Conservation (phyloP, 208 protist genomes). For the Leishmania mexicana region DNA sequence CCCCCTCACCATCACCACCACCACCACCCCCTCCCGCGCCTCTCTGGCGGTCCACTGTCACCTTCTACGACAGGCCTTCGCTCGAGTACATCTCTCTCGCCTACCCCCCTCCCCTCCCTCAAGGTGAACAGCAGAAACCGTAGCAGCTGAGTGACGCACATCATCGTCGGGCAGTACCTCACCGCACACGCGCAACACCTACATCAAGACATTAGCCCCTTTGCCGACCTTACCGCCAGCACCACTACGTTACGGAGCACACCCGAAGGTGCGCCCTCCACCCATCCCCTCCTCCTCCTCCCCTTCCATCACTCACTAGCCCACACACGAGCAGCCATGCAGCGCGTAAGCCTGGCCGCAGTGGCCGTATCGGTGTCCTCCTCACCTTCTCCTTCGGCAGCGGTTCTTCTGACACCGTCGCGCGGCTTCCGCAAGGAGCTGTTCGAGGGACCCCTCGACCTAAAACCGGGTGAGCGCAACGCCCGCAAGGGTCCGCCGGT, state of each 20-base stretch:
- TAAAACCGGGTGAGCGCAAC: conserved; percentile 74
- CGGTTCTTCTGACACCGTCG: conserved; percentile 19
- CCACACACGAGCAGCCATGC: neutral
- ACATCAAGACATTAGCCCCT: neutral
- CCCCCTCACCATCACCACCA: neutral
- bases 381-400: neutral
- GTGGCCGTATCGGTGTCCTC: neutral
- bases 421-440: conserved; percentile 79
- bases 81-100: neutral
- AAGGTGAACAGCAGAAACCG: neutral
- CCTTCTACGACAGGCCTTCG: neutral
- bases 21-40: neutral
- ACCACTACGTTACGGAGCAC: neutral
- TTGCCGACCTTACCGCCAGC: neutral
- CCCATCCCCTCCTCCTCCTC: too few relatives aligned
- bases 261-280: neutral
- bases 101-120: neutral
- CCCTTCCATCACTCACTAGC: neutral
- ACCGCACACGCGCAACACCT: neutral
- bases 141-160: neutral
- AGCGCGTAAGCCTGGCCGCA: conserved; percentile 1
- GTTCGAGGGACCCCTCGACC: conserved; percentile 83
- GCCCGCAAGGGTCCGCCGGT: conserved; percentile 82
- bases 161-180: neutral
- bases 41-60: too few relatives aligned